These are phyloP conservation scores for Fusarium sambucinum DNA, from an alignment of 2,329 filamentous ascomycete genomes.

Conservation along the genomic window DNA sequence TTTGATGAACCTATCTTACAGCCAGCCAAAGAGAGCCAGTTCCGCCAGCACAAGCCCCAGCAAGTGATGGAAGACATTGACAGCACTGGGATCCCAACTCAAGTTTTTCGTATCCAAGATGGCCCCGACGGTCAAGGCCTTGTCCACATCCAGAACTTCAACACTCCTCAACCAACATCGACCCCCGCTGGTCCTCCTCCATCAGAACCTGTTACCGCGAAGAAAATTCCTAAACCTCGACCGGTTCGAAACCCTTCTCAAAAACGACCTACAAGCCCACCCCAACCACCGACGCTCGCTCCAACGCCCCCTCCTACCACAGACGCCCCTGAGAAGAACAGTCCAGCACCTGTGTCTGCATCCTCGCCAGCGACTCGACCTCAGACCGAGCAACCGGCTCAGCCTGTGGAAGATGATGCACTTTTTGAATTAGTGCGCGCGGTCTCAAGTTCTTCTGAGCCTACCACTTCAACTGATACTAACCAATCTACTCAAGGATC, in stretches of 20 bases:
- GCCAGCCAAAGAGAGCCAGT: slow-evolving; percentile 53
- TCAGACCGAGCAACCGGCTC: slow-evolving; percentile 6
- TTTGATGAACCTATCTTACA: slow-evolving; percentile 71
- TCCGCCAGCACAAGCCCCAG: slow-evolving; percentile 32
- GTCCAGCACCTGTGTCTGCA: slow-evolving; percentile 42
- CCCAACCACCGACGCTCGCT: slow-evolving; percentile 45
- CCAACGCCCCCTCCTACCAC: slow-evolving; percentile 58
- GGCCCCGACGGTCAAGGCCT: slow-evolving; percentile 53
- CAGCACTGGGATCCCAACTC: slow-evolving; percentile 54
- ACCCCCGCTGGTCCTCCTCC: slow-evolving; percentile 33
- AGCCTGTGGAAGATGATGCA: slow-evolving; percentile 27
- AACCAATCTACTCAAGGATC: slow-evolving; percentile 31
- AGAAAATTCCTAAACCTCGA: slow-evolving; percentile 23
- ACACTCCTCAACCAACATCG: slow-evolving; percentile 47
- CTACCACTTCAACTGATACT: slow-evolving; percentile 37
- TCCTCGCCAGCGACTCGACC: slow-evolving; percentile 25
- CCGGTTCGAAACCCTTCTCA: slow-evolving; percentile 27
- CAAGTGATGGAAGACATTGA: slow-evolving; percentile 52
- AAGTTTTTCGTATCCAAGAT: slow-evolving; percentile 58
- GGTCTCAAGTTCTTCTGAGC: slow-evolving; percentile 37
- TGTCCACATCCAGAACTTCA: slow-evolving; percentile 54
- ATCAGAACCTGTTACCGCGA: slow-evolving; percentile 41
- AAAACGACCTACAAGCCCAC: slow-evolving; percentile 38
- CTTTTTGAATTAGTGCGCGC: slow-evolving; percentile 41
- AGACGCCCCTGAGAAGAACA: slow-evolving; percentile 53